Evolutionary conservation across 768 basidiomycete species (phyloP).

Genomic region (Termitomyces sp.): DNA sequence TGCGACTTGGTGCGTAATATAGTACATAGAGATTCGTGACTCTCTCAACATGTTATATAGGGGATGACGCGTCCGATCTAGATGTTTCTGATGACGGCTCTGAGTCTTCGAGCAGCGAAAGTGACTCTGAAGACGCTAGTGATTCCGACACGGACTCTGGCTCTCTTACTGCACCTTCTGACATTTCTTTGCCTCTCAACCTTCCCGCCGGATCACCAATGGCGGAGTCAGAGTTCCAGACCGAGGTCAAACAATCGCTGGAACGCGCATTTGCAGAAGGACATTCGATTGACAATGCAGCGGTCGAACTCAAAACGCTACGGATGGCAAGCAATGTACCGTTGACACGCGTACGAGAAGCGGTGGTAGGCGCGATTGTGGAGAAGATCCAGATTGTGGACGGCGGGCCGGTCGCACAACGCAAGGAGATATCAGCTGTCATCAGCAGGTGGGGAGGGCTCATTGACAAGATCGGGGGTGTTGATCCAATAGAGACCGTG

Average conservation of each 20-base stretch:
- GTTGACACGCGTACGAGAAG: constrained; percentile 80
- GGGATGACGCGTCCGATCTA: constrained; percentile 63
- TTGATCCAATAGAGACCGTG: constrained; percentile 80
- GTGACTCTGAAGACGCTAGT: constrained; percentile 40
- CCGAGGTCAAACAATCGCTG: constrained; percentile 80
- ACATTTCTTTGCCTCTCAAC: constrained; percentile 43
- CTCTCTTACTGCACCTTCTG: constrained; percentile 47
- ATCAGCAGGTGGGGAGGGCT: constrained; percentile 81
- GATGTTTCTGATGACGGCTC: constrained; percentile 60
- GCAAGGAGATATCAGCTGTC: constrained; percentile 61
- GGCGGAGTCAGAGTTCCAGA: constrained; percentile 67
- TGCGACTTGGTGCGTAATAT: constrained; percentile 63
- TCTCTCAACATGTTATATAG: constrained; percentile 29
- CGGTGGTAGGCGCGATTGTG: constrained; percentile 84
- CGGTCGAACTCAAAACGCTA: constrained; percentile 93
- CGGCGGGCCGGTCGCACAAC: constrained; percentile 55
- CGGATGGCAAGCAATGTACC: constrained; percentile 97
- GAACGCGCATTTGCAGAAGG: constrained; percentile 91
- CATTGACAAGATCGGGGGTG: constrained; percentile 77
- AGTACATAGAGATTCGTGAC: background rate
- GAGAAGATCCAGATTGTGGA: constrained; percentile 65
- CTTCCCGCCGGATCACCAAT: constrained; percentile 38
- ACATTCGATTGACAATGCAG: constrained; percentile 89
- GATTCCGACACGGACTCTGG: constrained; percentile 34
- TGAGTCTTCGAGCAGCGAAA: constrained; percentile 52